These are phyloP conservation scores for Trichoderma citrinoviride DNA, from an alignment of 2,329 filamentous ascomycete species.

Conservation along the genomic window DNA sequence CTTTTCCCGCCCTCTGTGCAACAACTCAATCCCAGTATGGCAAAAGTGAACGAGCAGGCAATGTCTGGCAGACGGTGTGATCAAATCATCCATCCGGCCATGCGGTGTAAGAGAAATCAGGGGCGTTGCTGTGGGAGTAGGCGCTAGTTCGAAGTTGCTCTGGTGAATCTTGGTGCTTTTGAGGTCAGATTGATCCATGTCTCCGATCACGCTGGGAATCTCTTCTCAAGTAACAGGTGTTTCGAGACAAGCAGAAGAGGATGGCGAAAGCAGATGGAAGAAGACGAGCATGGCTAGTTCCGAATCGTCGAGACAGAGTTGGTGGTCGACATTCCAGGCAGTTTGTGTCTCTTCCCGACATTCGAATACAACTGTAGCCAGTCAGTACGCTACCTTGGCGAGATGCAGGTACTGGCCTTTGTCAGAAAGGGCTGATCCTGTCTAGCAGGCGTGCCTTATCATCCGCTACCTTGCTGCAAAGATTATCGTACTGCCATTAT, in stretches of 20 bases:
- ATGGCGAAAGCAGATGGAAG: background rate
- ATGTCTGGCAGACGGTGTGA: background rate
- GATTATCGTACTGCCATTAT: too few relatives aligned
- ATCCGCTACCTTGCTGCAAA: too few relatives aligned
- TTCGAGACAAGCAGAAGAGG: background rate
- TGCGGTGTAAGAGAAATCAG: background rate
- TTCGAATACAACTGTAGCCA: background rate
- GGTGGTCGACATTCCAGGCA: background rate
- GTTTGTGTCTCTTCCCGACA: background rate
- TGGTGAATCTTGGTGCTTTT: background rate
- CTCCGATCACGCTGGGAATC: background rate
- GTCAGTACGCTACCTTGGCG: background rate
- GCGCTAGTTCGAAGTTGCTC: background rate
- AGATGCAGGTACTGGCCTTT: background rate
- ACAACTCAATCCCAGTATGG: constrained; percentile 12
- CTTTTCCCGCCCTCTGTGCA: constrained; percentile 8
- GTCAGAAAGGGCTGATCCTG: too few relatives aligned
- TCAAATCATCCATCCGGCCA: background rate
- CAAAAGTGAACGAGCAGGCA: constrained; percentile 6
- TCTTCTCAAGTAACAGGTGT: background rate
- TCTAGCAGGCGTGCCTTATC: too few relatives aligned
- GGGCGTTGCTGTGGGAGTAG: background rate
- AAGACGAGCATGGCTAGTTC: background rate
- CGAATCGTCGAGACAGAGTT: background rate
- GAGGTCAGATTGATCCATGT: background rate